Conservation (phyloP, 345 rosid genomes). For the Hypericum perforatum region DNA sequence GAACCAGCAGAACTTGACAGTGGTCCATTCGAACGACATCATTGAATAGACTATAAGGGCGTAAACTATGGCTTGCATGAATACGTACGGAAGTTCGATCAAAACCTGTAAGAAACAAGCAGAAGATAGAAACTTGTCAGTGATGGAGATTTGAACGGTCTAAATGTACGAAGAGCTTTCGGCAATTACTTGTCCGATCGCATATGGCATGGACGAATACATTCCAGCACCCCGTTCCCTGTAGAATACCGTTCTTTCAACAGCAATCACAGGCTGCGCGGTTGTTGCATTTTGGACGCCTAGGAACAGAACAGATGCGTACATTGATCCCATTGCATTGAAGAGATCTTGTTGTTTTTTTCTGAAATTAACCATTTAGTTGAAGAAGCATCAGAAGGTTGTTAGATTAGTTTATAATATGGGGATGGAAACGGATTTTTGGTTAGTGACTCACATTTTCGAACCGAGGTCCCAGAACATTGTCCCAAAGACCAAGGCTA, state of each 20-base stretch:
- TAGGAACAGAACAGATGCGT: not conserved
- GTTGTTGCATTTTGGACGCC: constrained; percentile 3
- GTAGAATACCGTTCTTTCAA: not conserved
- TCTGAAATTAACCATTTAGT: not conserved
- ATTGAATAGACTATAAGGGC: not conserved
- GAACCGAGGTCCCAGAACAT: constrained; percentile 1
- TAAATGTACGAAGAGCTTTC: no score
- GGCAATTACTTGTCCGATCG: not conserved
- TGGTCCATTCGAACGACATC: not conserved
- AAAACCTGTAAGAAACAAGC: not conserved
- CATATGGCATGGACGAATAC: not conserved
- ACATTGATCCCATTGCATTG: constrained; percentile 4
- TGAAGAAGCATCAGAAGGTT: not conserved
- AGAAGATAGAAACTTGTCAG: not conserved
- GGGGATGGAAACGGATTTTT: no score
- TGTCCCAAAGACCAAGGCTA: constrained; percentile 1
- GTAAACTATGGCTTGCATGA: not conserved
- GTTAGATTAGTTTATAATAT: not conserved
- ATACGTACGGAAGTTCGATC: constrained; percentile 2
- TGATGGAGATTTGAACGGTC: not conserved
- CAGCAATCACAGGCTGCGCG: not conserved
- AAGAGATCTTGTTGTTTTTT: constrained; percentile 1
- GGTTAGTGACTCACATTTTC: not conserved
- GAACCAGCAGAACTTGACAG: not conserved
- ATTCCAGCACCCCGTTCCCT: constrained; percentile 2